Percentiles rank a stretch among this genome's conserved stretches.
These are phyloP conservation scores for Trametes cingulata DNA, from an alignment of 768 basidiomycete species.

Conservation along the genomic window DNA sequence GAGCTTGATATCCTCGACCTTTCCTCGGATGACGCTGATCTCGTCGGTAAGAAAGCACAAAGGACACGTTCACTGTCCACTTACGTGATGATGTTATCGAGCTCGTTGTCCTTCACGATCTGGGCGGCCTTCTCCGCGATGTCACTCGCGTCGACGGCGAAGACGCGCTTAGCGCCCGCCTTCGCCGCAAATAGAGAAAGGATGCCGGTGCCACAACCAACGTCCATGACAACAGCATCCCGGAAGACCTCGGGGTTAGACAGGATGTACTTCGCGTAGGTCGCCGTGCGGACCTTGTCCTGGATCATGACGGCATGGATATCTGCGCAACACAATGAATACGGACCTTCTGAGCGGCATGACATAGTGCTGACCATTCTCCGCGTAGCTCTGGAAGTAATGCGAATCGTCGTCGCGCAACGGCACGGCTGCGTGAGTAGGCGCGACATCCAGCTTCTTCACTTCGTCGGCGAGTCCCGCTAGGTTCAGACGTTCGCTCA, in stretches of 20 bases:
- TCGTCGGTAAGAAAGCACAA: not conserved
- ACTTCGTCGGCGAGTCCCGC: conserved; percentile 44
- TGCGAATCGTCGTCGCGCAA: conserved; percentile 85
- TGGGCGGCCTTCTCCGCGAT: conserved; percentile 52
- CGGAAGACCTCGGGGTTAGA: conserved; percentile 79
- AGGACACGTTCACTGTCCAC: conserved; percentile 11
- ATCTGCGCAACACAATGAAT: conserved; percentile 45
- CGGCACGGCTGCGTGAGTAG: conserved; percentile 31
- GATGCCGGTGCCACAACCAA: conserved; percentile 95
- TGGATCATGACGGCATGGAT: conserved; percentile 97
- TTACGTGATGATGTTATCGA: conserved; percentile 68
- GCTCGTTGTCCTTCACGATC: conserved; percentile 50
- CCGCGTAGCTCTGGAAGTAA: conserved; percentile 89
- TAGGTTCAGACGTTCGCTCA: conserved; percentile 54
- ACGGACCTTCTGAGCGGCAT: not conserved
- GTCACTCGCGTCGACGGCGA: conserved; percentile 88
- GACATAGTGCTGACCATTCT: conserved; percentile 60
- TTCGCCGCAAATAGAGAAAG: conserved; percentile 87
- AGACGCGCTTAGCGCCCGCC: conserved; percentile 87
- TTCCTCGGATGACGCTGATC: conserved; percentile 79
- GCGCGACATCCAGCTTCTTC: conserved; percentile 34
- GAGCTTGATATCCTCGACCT: conserved; percentile 83
- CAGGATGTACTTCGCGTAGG: conserved; percentile 90
- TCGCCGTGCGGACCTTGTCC: conserved; percentile 90
- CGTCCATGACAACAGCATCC: conserved; percentile 87